phyloP scores from a whole-genome alignment of 2,329 filamentous ascomycete genomes.

The Dendrostoma leiphaemia region DNA sequence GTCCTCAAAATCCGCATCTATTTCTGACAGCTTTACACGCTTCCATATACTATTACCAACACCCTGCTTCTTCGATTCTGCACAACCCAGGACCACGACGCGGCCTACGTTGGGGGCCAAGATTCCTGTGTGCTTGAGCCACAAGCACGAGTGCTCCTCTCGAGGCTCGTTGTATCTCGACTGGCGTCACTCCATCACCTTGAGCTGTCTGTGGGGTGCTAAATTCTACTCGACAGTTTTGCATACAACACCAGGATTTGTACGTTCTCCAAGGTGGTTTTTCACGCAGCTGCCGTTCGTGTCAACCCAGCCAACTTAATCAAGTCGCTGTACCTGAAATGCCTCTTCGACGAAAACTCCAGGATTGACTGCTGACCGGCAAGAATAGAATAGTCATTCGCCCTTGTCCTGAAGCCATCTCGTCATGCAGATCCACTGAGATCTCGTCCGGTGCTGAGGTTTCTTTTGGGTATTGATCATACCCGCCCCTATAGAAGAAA shows the following conservation, averaged over 20 bases:
- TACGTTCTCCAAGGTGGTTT: no score
- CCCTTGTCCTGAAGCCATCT: background rate
- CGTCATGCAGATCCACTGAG: slow-evolving; percentile 18
- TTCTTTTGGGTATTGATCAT: slow-evolving; percentile 8
- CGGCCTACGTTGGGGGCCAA: no score
- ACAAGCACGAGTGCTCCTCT: background rate
- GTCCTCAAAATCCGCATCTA: slow-evolving; percentile 16
- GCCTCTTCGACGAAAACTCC: background rate
- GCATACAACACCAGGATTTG: background rate
- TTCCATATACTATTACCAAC: background rate
- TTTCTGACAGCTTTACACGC: slow-evolving; percentile 2
- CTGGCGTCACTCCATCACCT: background rate
- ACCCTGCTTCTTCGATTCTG: slow-evolving; percentile 4
- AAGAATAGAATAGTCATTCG: background rate
- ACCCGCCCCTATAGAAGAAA: background rate
- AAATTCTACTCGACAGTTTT: background rate
- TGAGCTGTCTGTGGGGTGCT: background rate
- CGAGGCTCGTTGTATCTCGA: background rate
- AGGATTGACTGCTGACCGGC: background rate
- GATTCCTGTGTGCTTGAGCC: background rate
- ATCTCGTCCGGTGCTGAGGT: slow-evolving; percentile 11
- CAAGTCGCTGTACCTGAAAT: no score
- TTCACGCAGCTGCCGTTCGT: no score
- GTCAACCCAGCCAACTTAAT: no score
- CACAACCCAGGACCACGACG: background rate